phyloP scores from a whole-genome alignment of 768 basidiomycete species.

The Phanerochaete sordida region DNA sequence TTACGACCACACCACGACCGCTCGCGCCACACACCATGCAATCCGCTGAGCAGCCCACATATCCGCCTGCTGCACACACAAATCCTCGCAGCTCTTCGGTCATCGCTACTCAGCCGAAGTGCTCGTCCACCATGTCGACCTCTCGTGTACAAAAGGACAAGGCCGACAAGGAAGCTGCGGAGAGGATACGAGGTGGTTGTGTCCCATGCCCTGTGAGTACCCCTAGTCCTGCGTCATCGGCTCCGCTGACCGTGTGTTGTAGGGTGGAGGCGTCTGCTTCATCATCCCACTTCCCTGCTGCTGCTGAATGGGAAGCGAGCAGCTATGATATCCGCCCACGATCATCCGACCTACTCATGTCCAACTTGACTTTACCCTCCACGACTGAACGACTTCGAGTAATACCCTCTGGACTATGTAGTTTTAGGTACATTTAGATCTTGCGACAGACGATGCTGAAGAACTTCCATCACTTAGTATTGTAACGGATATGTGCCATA shows the following conservation, averaged over 20 bases:
- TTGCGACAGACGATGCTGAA: too few species aligned
- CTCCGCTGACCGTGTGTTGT: not conserved
- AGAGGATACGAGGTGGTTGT: conserved; percentile 15
- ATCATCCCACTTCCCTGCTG: conserved; percentile 17
- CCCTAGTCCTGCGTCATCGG: not conserved
- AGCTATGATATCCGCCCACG: too few species aligned
- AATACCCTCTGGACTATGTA: too few species aligned
- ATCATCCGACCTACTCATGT: too few species aligned
- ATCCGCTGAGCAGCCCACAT: not conserved
- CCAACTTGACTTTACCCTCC: too few species aligned
- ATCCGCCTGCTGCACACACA: conserved; percentile 8
- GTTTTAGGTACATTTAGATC: too few species aligned
- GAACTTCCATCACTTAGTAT: too few species aligned
- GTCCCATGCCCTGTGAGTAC: conserved; percentile 17
- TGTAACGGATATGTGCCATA: too few species aligned
- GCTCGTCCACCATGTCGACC: not conserved
- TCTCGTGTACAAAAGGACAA: not conserved
- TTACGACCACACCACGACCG: not conserved
- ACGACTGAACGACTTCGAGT: too few species aligned
- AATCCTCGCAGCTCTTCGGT: not conserved
- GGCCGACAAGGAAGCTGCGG: not conserved
- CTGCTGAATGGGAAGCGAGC: not conserved
- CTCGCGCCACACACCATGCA: not conserved
- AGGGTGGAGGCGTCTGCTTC: conserved; percentile 15
- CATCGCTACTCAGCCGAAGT: not conserved